Evolutionary conservation across 495 filamentous ascomycete species (phyloP), one percentile per base, ranked within the genome.

Genomic region (Penicillium simplicissimum): DNA sequence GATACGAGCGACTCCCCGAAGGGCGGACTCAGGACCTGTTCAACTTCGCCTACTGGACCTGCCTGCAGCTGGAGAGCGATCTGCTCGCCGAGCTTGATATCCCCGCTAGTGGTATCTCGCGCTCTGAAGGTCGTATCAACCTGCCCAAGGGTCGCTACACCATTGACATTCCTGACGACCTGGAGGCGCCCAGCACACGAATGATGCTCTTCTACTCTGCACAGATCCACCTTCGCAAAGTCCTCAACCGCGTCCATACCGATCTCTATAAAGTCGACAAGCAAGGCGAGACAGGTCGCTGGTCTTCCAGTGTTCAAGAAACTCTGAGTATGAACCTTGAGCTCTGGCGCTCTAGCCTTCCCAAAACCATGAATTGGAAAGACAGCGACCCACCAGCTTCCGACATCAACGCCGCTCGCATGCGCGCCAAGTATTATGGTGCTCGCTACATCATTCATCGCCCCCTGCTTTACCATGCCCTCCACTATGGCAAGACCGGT

Each of bases 371-470:
- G 64, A 72, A 74, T 54, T 98, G 94, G 88, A 70, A 84, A 19
- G 88, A 90, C 49, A 67, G 67, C 3, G 88, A 93, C 42, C 78
- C 79, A 2, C 91, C 90, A 2, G 80, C 92, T 2, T 63, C 60
- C 2, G 88, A 96, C 33, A 95, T 98, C 57, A 88, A 97, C 23
- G 81, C 82, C 8, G 94, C 95, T 17, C 87, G 95, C 5, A 81
- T 97, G 52, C 86, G 95, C 31, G 95, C 91, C 7, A 98, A 98
- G 68, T 97, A 94, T 73, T 97, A 92, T 76, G 95, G 95, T 23
- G 94, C 92, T 0, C 83, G 86, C 43, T 93, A 96, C 51, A 93
- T 98, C 69, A 93, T 95, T 15, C 89, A 94, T 70, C 84, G 95
- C 37, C 91, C 90, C 2, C 90, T 95, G 61, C 74, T 98, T 14